phyloP scores from a whole-genome alignment of 2,329 filamentous ascomycete species.

The Leptographium lundbergii region DNA sequence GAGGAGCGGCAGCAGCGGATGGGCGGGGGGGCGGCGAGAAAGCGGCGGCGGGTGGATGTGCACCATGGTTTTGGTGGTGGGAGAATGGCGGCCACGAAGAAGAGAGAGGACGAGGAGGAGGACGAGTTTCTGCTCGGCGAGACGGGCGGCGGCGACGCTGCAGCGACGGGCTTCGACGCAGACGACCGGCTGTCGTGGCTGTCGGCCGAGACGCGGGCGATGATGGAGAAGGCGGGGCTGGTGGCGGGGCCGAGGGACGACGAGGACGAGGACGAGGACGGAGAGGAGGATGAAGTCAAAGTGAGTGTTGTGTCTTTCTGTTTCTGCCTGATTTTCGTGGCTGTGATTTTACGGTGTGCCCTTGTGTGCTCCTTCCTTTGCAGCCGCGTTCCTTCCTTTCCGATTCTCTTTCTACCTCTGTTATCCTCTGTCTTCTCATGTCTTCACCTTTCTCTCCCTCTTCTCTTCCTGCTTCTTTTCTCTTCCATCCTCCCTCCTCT shows the following conservation, averaged over 20 bases:
- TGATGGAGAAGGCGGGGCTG: conserved; percentile 55
- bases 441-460: not conserved
- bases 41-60: conserved; percentile 24
- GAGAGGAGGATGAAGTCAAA: conserved; percentile 57
- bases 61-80: not conserved
- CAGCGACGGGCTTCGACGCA: conserved; percentile 11
- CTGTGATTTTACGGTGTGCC: not conserved
- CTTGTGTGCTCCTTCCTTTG: not conserved
- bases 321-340: not conserved
- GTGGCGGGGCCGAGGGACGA: conserved; percentile 24
- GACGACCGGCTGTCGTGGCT: conserved; percentile 38
- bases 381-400: too few relatives aligned
- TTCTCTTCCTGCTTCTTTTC: not conserved
- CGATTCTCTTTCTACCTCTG: too few relatives aligned
- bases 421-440: too few relatives aligned
- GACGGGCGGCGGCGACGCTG: conserved; percentile 4
- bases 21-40: conserved; percentile 34
- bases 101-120: conserved; percentile 34
- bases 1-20: conserved; percentile 25
- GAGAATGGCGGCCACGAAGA: conserved; percentile 32
- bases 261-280: conserved; percentile 29
- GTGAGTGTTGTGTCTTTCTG: conserved; percentile 20
- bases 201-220: conserved; percentile 61
- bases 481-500: not conserved
- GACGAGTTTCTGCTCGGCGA: conserved; percentile 60